Evolutionary conservation across 2,329 filamentous ascomycete species (phyloP), one percentile per base, ranked within the genome.

Genomic region (Pseudogymnoascus sp.): DNA sequence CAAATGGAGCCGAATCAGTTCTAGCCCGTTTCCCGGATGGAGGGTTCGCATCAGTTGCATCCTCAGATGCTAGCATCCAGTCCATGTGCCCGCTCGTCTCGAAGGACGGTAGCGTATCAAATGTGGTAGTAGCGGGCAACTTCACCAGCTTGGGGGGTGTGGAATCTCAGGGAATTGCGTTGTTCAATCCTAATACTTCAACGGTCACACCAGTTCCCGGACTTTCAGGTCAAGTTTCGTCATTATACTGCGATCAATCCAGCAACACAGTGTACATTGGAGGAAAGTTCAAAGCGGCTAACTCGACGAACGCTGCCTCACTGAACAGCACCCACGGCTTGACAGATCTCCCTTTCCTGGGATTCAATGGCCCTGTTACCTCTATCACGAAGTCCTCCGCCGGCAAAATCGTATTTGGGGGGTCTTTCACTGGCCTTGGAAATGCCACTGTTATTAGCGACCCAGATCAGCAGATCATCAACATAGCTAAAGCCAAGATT

Each of bases 291-390:
- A 86, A 84, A 64, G 87, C 86, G 45, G 83, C 80, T 39, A 91
- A 95, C 73, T 95, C 92, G 6, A 91, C 89, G 25, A 98, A 99
- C 75, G 96, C 93, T 5, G 88, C 97, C 69, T 85, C 90, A 11
- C 98, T 92, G 92, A 80, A 83, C 23, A 80, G 80, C 25, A 83
- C 79, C 8, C 79, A 85, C 31, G 86, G 84, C 60, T 97, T 90
- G 88, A 84, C 83, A 19, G 89, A 91, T 71, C 78, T 99, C 64
- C 89, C 93, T 2, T 99, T 99, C 78, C 86, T 87, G 43, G 96
- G 96, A 21, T 96, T 99, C 78, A 98, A 98, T 76, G 93, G 93
- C 25, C 91, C 91, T 1, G 92, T 99, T 62, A 85, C 85, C 67
- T 90, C 93, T 39, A 98, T 99, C 69, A 83, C 86, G 61, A 92